Percentiles rank a stretch among this genome's conserved stretches.
phyloP scores from a whole-genome alignment of 768 basidiomycete genomes.

The Gelatoporia subvermispora region DNA sequence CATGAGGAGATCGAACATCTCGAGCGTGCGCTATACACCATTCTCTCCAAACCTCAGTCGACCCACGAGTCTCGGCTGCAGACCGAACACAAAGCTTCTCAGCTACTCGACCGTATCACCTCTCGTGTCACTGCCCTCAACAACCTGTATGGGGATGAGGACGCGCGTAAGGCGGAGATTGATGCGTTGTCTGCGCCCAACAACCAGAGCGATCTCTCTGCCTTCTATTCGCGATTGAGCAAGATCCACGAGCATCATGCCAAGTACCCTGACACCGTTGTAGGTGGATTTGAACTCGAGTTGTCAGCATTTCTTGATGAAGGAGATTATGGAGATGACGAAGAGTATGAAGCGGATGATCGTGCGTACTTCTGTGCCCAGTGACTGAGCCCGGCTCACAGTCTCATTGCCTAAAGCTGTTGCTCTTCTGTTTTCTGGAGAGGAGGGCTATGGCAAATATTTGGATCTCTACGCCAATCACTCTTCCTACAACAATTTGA shows the following conservation, averaged over 20 bases:
- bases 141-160: slow-evolving; percentile 73
- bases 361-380: slow-evolving; percentile 47
- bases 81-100: slow-evolving; percentile 85
- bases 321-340: slow-evolving; percentile 65
- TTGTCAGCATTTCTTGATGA: slow-evolving; percentile 74
- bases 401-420: slow-evolving; percentile 45
- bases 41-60: slow-evolving; percentile 64
- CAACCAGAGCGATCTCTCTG: slow-evolving; percentile 72
- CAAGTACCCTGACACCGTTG: slow-evolving; percentile 88
- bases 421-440: slow-evolving; percentile 88
- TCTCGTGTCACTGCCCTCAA: slow-evolving; percentile 62
- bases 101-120: slow-evolving; percentile 82
- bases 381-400: neutral
- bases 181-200: slow-evolving; percentile 53
- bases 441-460: slow-evolving; percentile 93
- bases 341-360: slow-evolving; percentile 81
- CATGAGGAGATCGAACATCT: slow-evolving; percentile 96
- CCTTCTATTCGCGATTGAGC: slow-evolving; percentile 94
- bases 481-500: slow-evolving; percentile 84
- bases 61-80: slow-evolving; percentile 63
- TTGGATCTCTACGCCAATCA: slow-evolving; percentile 90
- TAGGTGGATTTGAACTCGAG: slow-evolving; percentile 80
- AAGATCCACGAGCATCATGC: slow-evolving; percentile 96
- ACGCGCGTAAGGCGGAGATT: slow-evolving; percentile 64
- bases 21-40: slow-evolving; percentile 78